Evolutionary conservation across 2,329 filamentous ascomycete species (phyloP).

Genomic region (Emmonsiellopsis sp.): DNA sequence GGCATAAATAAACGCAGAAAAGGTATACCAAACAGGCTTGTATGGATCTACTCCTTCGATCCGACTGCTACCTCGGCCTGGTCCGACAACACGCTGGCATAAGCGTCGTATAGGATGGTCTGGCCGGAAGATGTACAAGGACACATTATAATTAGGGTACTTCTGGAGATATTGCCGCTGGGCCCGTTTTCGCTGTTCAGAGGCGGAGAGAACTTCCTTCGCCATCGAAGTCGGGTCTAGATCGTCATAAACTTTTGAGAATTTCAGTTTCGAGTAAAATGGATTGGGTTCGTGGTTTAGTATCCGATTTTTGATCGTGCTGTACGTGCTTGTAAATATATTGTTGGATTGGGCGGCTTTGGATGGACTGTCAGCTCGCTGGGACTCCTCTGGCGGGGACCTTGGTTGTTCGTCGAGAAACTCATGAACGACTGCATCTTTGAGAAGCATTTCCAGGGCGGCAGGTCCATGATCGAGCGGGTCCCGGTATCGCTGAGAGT

Average conservation of each 20-base stretch:
- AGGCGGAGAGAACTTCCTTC: constrained; percentile 76
- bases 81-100: constrained; percentile 85
- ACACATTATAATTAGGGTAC: constrained; percentile 86
- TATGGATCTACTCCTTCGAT: constrained; percentile 87
- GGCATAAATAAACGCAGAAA: constrained; percentile 88
- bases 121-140: constrained; percentile 77
- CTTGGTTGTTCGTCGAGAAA: constrained; percentile 68
- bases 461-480: constrained; percentile 86
- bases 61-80: constrained; percentile 75
- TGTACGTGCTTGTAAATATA: constrained; percentile 53
- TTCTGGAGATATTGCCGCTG: constrained; percentile 83
- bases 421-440: constrained; percentile 88
- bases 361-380: constrained; percentile 18
- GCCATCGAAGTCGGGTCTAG: constrained; percentile 82
- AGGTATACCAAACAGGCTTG: constrained; percentile 81
- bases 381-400: constrained; percentile 22
- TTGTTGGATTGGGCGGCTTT: constrained; percentile 47
- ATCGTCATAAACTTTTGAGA: constrained; percentile 62
- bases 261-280: constrained; percentile 78
- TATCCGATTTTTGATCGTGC: constrained; percentile 47
- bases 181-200: constrained; percentile 71
- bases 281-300: constrained; percentile 75
- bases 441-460: constrained; percentile 90
- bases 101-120: constrained; percentile 67
- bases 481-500: constrained; percentile 57